phyloP scores from a whole-genome alignment of 2,329 filamentous ascomycete genomes.

The Hymenoscyphus fraxineus region DNA sequence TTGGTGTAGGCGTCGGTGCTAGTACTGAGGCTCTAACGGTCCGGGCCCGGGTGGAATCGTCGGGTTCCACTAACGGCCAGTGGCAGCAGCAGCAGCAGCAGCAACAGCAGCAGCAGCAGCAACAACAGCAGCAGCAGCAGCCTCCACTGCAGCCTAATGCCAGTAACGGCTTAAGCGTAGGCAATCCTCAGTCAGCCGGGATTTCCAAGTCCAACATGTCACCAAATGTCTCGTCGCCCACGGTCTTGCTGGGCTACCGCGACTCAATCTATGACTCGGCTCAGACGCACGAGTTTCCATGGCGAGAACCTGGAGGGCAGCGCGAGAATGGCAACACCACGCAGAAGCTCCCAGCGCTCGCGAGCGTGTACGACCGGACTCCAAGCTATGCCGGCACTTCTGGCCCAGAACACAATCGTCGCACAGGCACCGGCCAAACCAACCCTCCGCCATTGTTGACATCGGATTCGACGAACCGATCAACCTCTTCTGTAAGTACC shows the following conservation, averaged over 20 bases:
- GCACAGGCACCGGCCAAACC: constrained; percentile 23
- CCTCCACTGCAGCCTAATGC: constrained; percentile 1
- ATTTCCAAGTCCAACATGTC: constrained; percentile 22
- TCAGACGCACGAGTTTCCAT: constrained; percentile 26
- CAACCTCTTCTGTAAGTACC: constrained; percentile 28
- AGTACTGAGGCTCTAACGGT: constrained; percentile 17
- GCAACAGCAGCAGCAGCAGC: constrained; percentile 23
- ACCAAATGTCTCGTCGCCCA: constrained; percentile 22
- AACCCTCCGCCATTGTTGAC: constrained; percentile 30
- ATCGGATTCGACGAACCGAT: constrained; percentile 31
- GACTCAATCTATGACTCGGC: constrained; percentile 28
- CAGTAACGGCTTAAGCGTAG: neutral
- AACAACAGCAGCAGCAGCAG: constrained; percentile 9
- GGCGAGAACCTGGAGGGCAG: constrained; percentile 27
- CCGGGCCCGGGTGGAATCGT: constrained; percentile 25
- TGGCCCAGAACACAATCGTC: constrained; percentile 23
- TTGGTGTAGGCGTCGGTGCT: neutral
- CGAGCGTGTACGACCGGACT: constrained; percentile 20
- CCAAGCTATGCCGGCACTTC: constrained; percentile 18
- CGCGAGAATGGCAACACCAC: constrained; percentile 20
- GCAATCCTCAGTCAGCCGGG: constrained; percentile 14
- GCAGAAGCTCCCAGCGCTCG: constrained; percentile 21
- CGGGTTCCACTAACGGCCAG: constrained; percentile 20
- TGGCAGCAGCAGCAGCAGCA: constrained; percentile 18
- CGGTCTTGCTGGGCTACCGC: constrained; percentile 32